Conservation (phyloP, 1,284 basidiomycete genomes). For the Anthracocystis setariae region DNA sequence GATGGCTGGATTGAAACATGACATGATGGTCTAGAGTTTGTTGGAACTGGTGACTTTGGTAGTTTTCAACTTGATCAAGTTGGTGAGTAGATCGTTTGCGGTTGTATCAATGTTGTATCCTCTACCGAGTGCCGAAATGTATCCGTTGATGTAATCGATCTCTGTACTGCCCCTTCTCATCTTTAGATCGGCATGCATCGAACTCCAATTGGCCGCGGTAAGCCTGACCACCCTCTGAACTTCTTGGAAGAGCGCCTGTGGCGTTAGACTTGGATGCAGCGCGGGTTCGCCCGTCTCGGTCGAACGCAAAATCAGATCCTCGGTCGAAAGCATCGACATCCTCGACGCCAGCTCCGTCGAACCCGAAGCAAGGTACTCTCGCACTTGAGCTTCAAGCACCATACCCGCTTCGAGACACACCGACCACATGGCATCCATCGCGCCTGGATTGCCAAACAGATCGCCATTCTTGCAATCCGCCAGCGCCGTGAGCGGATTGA, state of each 20-base stretch:
- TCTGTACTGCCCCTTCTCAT: constrained; percentile 51
- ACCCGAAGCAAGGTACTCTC: constrained; percentile 37
- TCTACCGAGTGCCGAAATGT: constrained; percentile 77
- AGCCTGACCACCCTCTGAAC: constrained; percentile 49
- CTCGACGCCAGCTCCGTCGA: neutral
- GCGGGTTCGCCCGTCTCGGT: constrained; percentile 47
- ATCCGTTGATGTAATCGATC: constrained; percentile 83
- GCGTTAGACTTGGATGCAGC: constrained; percentile 50
- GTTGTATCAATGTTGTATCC: constrained; percentile 75
- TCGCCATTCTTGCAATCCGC: constrained; percentile 84
- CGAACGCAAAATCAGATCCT: constrained; percentile 31
- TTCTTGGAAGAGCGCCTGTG: constrained; percentile 52
- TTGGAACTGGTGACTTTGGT: constrained; percentile 38
- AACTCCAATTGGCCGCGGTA: constrained; percentile 60
- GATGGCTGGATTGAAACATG: too few relatives aligned
- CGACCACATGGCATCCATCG: constrained; percentile 55
- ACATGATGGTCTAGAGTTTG: constrained; percentile 1
- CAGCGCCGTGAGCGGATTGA: constrained; percentile 89
- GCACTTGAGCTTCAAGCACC: constrained; percentile 56
- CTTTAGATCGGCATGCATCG: constrained; percentile 60
- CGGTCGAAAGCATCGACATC: neutral
- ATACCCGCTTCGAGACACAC: constrained; percentile 57
- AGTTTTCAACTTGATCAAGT: constrained; percentile 74
- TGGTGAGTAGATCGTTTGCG: constrained; percentile 74
- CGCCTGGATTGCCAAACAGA: constrained; percentile 63